A percentile compares a stretch with the other conserved stretches of the same genome.
These are phyloP conservation scores for Exophiala phaeomuriformis DNA, from an alignment of 2,329 filamentous ascomycete genomes.

Conservation along the genomic window DNA sequence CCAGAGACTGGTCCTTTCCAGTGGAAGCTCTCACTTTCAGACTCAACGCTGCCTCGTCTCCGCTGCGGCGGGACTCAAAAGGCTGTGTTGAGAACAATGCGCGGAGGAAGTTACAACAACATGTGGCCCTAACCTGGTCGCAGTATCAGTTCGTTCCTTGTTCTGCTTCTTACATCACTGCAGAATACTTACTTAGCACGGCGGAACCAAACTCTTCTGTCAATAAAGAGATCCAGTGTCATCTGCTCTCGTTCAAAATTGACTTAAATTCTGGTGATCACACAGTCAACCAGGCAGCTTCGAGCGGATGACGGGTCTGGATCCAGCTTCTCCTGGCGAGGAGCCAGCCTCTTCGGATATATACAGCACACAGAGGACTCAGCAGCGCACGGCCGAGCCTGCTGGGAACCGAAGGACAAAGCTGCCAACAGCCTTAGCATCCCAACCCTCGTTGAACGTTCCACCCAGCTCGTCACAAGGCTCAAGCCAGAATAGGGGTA, in stretches of 20 bases:
- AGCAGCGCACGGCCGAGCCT: constrained; percentile 3
- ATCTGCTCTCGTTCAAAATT: constrained; percentile 4
- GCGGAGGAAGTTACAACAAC: no score
- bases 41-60: no score
- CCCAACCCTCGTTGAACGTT: constrained; percentile 8
- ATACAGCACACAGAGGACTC: constrained; percentile 9
- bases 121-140: no score
- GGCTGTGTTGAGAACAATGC: no score
- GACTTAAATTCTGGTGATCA: constrained; percentile 8
- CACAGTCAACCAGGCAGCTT: constrained; percentile 20
- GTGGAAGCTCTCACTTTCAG: no score
- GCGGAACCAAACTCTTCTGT: no score
- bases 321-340: constrained; percentile 24
- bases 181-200: no score
- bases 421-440: constrained; percentile 13
- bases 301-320: constrained; percentile 26
- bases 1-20: no score
- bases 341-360: constrained; percentile 22
- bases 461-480: constrained; percentile 12
- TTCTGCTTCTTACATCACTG: no score
- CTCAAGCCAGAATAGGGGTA: constrained; percentile 13
- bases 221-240: constrained; percentile 10
- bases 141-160: no score
- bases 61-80: no score
- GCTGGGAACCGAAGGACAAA: constrained; percentile 11